Percentiles rank a stretch among this genome's conserved stretches.
phyloP scores from a whole-genome alignment of 805 yeast genomes.

The Sugiyamaella floridensis region DNA sequence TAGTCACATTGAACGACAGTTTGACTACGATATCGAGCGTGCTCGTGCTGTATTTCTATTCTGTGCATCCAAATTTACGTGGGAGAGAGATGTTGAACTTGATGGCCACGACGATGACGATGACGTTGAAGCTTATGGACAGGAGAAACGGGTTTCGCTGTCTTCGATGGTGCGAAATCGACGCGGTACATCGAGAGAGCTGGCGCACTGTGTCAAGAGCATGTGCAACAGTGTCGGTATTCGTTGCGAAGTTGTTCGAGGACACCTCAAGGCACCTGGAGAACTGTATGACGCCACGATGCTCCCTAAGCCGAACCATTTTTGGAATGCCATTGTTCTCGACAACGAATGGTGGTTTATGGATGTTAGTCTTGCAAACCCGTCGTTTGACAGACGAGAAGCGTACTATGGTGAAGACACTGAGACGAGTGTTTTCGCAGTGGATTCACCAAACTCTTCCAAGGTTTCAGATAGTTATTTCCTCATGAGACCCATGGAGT shows the following conservation, averaged over 20 bases:
- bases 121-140: conserved; percentile 18
- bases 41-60: conserved; percentile 60
- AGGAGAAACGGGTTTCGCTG: conserved; percentile 9
- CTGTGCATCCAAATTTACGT: conserved; percentile 52
- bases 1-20: conserved; percentile 47
- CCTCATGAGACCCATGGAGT: conserved; percentile 63
- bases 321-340: conserved; percentile 77
- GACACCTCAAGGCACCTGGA: conserved; percentile 77
- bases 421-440: background rate
- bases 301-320: conserved; percentile 60
- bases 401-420: conserved; percentile 32
- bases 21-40: conserved; percentile 48
- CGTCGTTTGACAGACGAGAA: conserved; percentile 43
- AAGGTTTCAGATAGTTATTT: conserved; percentile 58
- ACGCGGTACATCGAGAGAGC: conserved; percentile 59
- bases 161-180: conserved; percentile 34
- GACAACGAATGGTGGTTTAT: conserved; percentile 74
- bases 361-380: conserved; percentile 63
- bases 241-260: conserved; percentile 69
- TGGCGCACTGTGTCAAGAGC: conserved; percentile 68
- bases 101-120: conserved; percentile 19
- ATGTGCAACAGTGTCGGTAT: conserved; percentile 66
- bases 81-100: conserved; percentile 31
- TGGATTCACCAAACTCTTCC: background rate
- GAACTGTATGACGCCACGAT: conserved; percentile 39